phyloP scores from a whole-genome alignment of 1,284 basidiomycete species.

The Sparassis latifolia region DNA sequence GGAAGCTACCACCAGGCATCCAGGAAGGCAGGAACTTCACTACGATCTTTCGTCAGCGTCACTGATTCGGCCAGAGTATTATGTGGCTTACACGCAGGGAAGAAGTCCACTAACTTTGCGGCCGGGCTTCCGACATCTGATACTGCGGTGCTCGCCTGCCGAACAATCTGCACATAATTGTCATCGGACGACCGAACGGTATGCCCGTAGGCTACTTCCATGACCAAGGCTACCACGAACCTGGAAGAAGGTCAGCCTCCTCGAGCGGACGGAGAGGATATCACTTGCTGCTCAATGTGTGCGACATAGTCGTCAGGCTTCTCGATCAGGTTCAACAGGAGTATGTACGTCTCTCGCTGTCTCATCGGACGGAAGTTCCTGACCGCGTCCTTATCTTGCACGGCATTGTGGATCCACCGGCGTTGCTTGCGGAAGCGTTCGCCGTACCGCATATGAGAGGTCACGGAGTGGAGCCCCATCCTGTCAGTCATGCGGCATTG shows the following conservation, averaged over 20 bases:
- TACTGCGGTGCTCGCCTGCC: constrained; percentile 7
- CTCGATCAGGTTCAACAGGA: constrained; percentile 18
- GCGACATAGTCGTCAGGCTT: constrained; percentile 15
- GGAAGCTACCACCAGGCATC: constrained; percentile 45
- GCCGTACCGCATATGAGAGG: constrained; percentile 21
- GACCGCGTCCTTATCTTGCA: constrained; percentile 17
- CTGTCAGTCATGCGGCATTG: constrained; percentile 1
- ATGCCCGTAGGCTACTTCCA: constrained; percentile 14
- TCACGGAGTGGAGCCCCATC: constrained; percentile 21
- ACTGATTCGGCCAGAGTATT: not conserved
- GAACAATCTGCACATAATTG: constrained; percentile 9
- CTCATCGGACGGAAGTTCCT: constrained; percentile 20
- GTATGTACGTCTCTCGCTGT: constrained; percentile 18
- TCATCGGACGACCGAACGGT: constrained; percentile 10
- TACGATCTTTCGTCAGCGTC: not conserved
- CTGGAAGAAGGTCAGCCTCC: not conserved
- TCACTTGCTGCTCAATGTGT: constrained; percentile 21
- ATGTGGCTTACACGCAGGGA: constrained; percentile 6
- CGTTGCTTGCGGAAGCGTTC: constrained; percentile 25
- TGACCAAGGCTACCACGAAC: constrained; percentile 7
- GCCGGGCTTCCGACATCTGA: constrained; percentile 10
- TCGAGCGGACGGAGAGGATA: not conserved
- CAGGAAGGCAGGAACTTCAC: constrained; percentile 42
- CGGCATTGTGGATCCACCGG: constrained; percentile 23
- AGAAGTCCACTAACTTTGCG: constrained; percentile 13